phyloP scores from a whole-genome alignment of 495 filamentous ascomycete species.

The Clohesyomyces aquaticus region DNA sequence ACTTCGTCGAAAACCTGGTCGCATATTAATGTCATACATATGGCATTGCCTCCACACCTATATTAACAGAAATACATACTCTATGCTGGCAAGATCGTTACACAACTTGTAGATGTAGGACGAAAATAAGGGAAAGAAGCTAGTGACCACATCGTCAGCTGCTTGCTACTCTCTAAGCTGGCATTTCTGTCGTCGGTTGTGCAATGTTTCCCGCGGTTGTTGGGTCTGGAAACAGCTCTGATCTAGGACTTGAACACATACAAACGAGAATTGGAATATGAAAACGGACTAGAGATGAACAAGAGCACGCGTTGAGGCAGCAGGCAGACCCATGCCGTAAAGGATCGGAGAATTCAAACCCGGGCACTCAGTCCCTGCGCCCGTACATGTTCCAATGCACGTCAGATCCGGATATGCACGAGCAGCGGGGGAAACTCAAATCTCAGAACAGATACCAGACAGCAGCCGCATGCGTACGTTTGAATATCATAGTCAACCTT shows the following conservation, averaged over 20 bases:
- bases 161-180: neutral
- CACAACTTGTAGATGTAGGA: constrained; percentile 76
- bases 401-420: neutral
- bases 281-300: neutral
- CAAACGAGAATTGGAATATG: neutral
- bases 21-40: neutral
- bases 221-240: too few relatives aligned
- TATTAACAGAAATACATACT: constrained; percentile 35
- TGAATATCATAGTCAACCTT: constrained; percentile 73
- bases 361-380: neutral
- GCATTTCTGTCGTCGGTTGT: too few relatives aligned
- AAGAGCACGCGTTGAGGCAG: neutral
- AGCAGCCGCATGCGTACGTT: constrained; percentile 54
- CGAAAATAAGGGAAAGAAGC: constrained; percentile 79
- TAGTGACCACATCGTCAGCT: constrained; percentile 39
- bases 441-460: constrained; percentile 7
- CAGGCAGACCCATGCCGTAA: constrained; percentile 23
- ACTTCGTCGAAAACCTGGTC: constrained; percentile 59
- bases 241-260: too few relatives aligned
- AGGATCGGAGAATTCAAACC: constrained; percentile 13
- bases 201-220: too few relatives aligned
- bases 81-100: constrained; percentile 60
- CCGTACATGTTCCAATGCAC: constrained; percentile 1
- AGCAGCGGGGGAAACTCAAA: constrained; percentile 6
- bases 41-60: neutral